Conservation (phyloP, 2,329 filamentous ascomycete species). For the Alternaria infectoria region DNA sequence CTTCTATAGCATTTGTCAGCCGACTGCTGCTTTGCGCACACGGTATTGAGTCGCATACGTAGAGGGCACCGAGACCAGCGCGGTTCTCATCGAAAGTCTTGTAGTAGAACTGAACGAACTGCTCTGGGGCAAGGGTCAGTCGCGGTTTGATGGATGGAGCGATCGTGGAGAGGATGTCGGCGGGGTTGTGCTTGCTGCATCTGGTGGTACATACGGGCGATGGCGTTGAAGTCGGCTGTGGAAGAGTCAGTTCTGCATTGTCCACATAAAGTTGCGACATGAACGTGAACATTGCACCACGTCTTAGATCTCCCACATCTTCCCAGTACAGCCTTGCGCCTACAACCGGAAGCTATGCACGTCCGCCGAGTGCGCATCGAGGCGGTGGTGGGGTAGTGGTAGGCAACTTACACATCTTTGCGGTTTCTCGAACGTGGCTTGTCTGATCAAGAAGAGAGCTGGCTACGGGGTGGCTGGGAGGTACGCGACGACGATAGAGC, state of each 20-base stretch:
- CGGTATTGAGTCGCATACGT: constrained; percentile 65
- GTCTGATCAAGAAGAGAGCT: neutral
- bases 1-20: constrained; percentile 49
- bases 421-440: neutral
- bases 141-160: neutral
- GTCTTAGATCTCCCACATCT: neutral
- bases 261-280: neutral
- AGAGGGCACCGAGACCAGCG: constrained; percentile 70
- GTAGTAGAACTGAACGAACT: constrained; percentile 94
- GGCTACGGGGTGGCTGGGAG: neutral
- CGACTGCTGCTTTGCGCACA: neutral
- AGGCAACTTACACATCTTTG: constrained; percentile 20
- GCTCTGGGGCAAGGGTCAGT: constrained; percentile 61
- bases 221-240: constrained; percentile 19
- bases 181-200: neutral
- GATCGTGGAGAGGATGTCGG: neutral
- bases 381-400: constrained; percentile 9
- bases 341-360: neutral
- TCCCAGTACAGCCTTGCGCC: neutral
- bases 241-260: neutral
- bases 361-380: constrained; percentile 3
- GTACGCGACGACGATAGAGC: constrained; percentile 14
- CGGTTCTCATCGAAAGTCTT: constrained; percentile 80
- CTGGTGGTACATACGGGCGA: constrained; percentile 15
- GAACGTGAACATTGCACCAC: neutral